Percentiles rank a stretch among this genome's conserved stretches.
These are phyloP conservation scores for Zea luxurians DNA, from an alignment of 176 grass and related monocot species.

Conservation along the genomic window DNA sequence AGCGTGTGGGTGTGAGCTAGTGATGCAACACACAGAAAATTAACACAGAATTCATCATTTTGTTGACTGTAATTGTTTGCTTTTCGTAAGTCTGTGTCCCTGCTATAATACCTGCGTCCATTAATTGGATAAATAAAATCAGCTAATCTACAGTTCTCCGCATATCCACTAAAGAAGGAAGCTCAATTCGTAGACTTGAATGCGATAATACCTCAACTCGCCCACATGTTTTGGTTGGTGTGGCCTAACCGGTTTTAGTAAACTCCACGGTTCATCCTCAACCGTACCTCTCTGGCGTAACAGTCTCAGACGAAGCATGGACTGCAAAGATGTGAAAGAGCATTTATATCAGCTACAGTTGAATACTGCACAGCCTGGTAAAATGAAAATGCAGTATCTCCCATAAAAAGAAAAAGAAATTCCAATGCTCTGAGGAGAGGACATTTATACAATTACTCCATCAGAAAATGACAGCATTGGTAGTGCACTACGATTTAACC, in stretches of 20 bases:
- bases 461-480: not conserved
- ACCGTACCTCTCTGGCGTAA: slow-evolving; percentile 54
- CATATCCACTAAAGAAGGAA: not conserved
- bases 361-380: not conserved
- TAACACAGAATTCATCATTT: too few relatives aligned
- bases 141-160: not conserved
- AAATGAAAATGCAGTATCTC: not conserved
- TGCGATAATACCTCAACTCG: slow-evolving; percentile 53
- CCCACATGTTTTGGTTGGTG: slow-evolving; percentile 44
- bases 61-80: slow-evolving; percentile 35
- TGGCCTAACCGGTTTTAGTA: slow-evolving; percentile 39
- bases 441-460: not conserved
- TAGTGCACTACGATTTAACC: not conserved
- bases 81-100: slow-evolving; percentile 11
- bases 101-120: slow-evolving; percentile 36
- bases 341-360: slow-evolving; percentile 11
- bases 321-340: slow-evolving; percentile 53
- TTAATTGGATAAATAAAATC: slow-evolving; percentile 28
- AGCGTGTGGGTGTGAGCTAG: too few relatives aligned
- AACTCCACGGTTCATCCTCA: slow-evolving; percentile 48
- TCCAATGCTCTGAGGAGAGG: not conserved
- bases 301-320: slow-evolving; percentile 78
- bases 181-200: slow-evolving; percentile 12
- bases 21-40: too few relatives aligned
- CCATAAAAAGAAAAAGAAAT: not conserved